Evolutionary conservation across 768 basidiomycete species (phyloP).

Genomic region (Boletales sp.): DNA sequence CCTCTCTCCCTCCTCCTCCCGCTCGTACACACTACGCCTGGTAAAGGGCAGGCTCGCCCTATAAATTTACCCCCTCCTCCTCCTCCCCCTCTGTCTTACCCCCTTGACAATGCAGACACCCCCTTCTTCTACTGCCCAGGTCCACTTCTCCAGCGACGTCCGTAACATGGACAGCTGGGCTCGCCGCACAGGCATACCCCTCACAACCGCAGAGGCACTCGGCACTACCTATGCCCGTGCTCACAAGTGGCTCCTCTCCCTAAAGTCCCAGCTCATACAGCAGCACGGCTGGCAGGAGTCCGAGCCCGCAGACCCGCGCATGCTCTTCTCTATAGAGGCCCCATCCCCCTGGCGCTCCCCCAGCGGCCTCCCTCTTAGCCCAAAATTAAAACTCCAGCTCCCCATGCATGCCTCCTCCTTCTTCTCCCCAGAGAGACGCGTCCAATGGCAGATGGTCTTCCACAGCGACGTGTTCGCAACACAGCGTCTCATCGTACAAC

Average conservation of each 20-base stretch:
- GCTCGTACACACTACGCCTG: slow-evolving; percentile 18
- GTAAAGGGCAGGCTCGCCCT: slow-evolving; percentile 32
- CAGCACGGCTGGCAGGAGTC: slow-evolving; percentile 70
- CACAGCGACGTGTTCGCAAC: slow-evolving; percentile 74
- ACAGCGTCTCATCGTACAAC: slow-evolving; percentile 61
- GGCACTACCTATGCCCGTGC: slow-evolving; percentile 78
- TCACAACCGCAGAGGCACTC: slow-evolving; percentile 79
- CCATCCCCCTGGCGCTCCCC: slow-evolving; percentile 76
- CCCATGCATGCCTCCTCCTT: slow-evolving; percentile 80
- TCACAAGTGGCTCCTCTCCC: slow-evolving; percentile 67
- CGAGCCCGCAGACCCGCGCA: slow-evolving; percentile 55
- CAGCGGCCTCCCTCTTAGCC: slow-evolving; percentile 71
- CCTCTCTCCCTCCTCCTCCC: slow-evolving; percentile 20
- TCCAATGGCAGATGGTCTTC: slow-evolving; percentile 91
- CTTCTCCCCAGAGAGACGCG: slow-evolving; percentile 78
- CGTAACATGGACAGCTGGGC: slow-evolving; percentile 84
- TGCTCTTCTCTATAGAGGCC: slow-evolving; percentile 78
- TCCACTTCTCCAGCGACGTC: slow-evolving; percentile 79
- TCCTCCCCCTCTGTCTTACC: neutral
- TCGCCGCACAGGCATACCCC: slow-evolving; percentile 69
- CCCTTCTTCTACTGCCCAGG: slow-evolving; percentile 46
- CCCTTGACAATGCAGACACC: slow-evolving; percentile 27
- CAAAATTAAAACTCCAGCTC: slow-evolving; percentile 66
- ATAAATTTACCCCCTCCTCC: slow-evolving; percentile 20
- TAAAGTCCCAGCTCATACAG: slow-evolving; percentile 61